Evolutionary conservation across 2,329 filamentous ascomycete genomes (phyloP).

Genomic region (Ceratocystis eucalypticola): DNA sequence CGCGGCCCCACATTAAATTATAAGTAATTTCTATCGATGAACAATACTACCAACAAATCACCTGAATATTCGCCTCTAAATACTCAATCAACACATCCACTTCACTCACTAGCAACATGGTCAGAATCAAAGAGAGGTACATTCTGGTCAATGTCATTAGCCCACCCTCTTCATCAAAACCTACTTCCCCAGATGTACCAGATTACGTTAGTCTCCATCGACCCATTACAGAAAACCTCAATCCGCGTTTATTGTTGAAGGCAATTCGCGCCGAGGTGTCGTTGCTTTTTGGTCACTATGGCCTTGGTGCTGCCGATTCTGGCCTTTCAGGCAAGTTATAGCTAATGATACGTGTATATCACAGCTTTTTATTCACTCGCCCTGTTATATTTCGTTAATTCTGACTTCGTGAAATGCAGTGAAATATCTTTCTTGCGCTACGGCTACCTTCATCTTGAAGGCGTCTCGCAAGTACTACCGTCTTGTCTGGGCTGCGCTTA

Average conservation of each 20-base stretch:
- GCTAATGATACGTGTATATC: neutral
- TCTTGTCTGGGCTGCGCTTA: conserved; percentile 79
- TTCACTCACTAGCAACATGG: conserved; percentile 40
- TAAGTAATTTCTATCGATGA: conserved; percentile 12
- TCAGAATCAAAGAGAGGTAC: conserved; percentile 91
- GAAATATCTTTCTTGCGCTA: conserved; percentile 85
- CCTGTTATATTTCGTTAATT: neutral
- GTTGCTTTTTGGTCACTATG: conserved; percentile 77
- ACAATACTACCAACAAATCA: too few relatives aligned
- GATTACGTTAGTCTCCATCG: conserved; percentile 61
- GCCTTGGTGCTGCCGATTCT: conserved; percentile 57
- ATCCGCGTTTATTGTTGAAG: conserved; percentile 49
- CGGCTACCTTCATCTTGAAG: conserved; percentile 82
- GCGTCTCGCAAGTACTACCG: conserved; percentile 72
- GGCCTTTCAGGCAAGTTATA: conserved; percentile 48
- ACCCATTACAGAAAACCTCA: conserved; percentile 61
- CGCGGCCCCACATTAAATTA: too few relatives aligned
- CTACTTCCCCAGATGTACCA: conserved; percentile 33
- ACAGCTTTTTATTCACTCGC: neutral
- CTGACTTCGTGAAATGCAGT: conserved; percentile 40
- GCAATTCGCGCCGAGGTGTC: conserved; percentile 58
- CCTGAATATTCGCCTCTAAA: neutral
- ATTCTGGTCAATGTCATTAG: conserved; percentile 91
- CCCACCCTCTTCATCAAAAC: conserved; percentile 38
- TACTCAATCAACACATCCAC: neutral